Evolutionary conservation across 805 yeast genomes (phyloP).

Genomic region (Blastobotrys parvus): DNA sequence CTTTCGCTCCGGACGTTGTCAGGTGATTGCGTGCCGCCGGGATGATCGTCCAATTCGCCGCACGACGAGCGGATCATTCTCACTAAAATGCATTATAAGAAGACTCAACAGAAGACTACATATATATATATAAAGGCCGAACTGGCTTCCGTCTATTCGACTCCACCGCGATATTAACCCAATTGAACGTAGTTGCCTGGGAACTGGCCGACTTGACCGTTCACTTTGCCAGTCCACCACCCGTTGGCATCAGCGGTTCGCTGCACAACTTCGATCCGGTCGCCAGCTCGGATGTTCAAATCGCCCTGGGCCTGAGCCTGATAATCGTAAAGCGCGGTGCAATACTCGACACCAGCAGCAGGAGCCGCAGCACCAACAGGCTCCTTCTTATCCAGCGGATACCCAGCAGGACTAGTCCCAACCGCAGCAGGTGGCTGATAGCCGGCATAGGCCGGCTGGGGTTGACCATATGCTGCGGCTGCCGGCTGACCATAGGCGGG

Average conservation of each 20-base stretch:
- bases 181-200: constrained; percentile 95
- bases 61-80: too few relatives aligned
- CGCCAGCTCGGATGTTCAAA: constrained; percentile 79
- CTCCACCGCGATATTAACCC: constrained; percentile 7
- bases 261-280: constrained; percentile 72
- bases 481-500: constrained; percentile 18
- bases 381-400: constrained; percentile 24
- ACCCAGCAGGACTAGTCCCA: constrained; percentile 22
- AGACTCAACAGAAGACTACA: too few relatives aligned
- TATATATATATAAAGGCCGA: background rate
- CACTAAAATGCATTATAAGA: too few relatives aligned
- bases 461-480: constrained; percentile 14
- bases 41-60: too few relatives aligned
- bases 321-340: constrained; percentile 88
- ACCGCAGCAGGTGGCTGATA: constrained; percentile 17
- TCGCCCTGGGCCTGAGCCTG: constrained; percentile 93
- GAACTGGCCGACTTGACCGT: constrained; percentile 84
- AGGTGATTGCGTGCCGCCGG: too few relatives aligned
- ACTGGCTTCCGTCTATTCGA: background rate
- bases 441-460: constrained; percentile 9
- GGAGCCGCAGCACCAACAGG: too few relatives aligned
- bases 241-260: constrained; percentile 81
- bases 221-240: constrained; percentile 94
- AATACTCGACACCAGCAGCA: constrained; percentile 34
- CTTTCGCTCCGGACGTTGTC: too few relatives aligned